phyloP scores from a whole-genome alignment of 2,329 filamentous ascomycete species.

The Gaeumannomyces sp. region DNA sequence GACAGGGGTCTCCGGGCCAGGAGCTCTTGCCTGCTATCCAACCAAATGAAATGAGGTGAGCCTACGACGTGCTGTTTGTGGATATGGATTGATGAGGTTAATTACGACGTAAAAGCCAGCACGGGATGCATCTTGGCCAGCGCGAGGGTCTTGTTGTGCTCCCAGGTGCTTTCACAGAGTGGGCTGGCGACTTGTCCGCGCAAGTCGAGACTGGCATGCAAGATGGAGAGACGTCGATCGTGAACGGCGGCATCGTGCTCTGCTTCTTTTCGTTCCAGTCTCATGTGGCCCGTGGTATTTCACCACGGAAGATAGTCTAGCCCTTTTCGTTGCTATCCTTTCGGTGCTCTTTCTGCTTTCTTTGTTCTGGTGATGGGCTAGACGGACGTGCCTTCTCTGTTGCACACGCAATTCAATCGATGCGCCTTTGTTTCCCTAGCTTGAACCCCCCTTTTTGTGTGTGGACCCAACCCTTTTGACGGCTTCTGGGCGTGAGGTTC shows the following conservation, averaged over 20 bases:
- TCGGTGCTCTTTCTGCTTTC: neutral
- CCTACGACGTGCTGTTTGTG: neutral
- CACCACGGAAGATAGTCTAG: neutral
- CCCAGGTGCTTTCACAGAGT: neutral
- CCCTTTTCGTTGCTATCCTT: neutral
- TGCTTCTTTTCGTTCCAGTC: neutral
- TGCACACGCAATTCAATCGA: neutral
- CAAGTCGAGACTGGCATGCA: neutral
- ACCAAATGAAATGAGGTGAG: slow-evolving; percentile 1
- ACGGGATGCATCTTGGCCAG: no score
- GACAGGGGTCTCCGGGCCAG: neutral
- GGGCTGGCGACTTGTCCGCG: no score
- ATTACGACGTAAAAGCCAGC: neutral
- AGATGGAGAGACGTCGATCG: neutral
- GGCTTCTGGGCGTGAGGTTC: neutral
- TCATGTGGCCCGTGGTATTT: neutral
- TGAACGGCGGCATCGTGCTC: neutral
- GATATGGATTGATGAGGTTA: neutral
- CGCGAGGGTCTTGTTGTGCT: no score
- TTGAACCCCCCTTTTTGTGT: neutral
- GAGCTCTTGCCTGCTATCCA: neutral
- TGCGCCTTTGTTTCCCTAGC: neutral
- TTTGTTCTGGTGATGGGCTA: no score
- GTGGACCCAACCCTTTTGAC: neutral
- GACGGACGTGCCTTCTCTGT: no score